Base-by-base conservation (phyloP, 768 basidiomycete species). In the Boletus rubescentipes region DNA sequence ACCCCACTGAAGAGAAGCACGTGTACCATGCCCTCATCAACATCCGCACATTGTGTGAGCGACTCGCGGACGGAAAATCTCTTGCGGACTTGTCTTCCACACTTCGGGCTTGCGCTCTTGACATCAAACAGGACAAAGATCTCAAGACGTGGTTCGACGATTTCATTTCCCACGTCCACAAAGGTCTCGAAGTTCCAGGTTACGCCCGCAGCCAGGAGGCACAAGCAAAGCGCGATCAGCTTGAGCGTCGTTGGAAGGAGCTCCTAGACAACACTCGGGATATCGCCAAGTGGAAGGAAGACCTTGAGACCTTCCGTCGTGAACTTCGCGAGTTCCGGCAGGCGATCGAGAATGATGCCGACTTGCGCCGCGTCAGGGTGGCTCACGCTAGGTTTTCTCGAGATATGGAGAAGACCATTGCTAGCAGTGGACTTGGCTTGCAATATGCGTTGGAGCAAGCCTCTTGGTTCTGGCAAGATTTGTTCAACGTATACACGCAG, bases 401-500 rank as follows among this genome's bases (percentile, higher is more conserved):
- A 12, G 82, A 84, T 42, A 36, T 86, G 10, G 78, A 81, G 62
- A 58, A 69, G 20, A 78, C 74, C 72, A 20, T 69, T 69, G 23
- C 34, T 64, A 76, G 55, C 69, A 77, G 9, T 58, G 72, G 59
- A 72, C 37, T 73, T 0, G 77, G 78, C 7, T 40, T 84, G 40
- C 77, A 84, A 62, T 77, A 77, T 10, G 77, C 79, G 5, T 62
- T 85, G 57, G 84, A 87, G 49, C 79, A 84, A 42, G 78, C 80
- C 6, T 79, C 84, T 1, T 90, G 88, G 88, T 81, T 89, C 71
- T 89, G 85, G 86, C 80, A 86, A 66, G 92, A 94, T 55, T 55
- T 92, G 8, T 85, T 90, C 75, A 88, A 86, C 61, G 86, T 91
- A 15, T 92, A 91, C 62, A 66, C 88, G 1, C 91, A 90, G 15